Evolutionary conservation across 352 stramenopile genomes (phyloP).

Genomic region (Pythium utonaiense): DNA sequence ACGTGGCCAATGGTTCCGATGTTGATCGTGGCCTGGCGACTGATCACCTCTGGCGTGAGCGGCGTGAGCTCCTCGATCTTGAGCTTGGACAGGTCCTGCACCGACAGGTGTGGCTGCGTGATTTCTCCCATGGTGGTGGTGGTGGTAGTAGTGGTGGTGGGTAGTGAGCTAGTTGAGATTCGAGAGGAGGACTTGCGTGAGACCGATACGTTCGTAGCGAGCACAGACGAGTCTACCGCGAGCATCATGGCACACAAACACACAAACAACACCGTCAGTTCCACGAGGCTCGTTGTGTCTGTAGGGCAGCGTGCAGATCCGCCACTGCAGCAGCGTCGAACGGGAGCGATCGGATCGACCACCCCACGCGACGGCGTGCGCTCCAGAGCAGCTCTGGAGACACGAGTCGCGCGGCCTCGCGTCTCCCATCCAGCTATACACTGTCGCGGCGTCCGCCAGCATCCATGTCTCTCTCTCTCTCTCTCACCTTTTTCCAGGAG

Average conservation of each 20-base stretch:
- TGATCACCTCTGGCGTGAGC: constrained; percentile 97
- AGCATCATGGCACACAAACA: constrained; percentile 6
- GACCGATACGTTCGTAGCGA: constrained; percentile 21
- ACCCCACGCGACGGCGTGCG: background rate
- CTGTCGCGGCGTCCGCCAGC: too few relatives aligned
- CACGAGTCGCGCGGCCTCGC: background rate
- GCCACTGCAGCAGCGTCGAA: background rate
- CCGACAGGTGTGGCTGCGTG: constrained; percentile 72
- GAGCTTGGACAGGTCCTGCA: constrained; percentile 95
- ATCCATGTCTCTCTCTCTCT: background rate
- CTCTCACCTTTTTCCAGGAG: background rate
- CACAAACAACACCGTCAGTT: background rate
- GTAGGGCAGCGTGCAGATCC: background rate
- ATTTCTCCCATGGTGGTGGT: constrained; percentile 51
- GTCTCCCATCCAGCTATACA: background rate
- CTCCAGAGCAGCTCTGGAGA: constrained; percentile 1
- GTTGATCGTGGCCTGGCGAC: constrained; percentile 99
- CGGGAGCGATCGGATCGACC: too few relatives aligned
- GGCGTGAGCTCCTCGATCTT: constrained; percentile 96
- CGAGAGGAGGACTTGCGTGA: constrained; percentile 16
- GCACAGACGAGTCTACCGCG: constrained; percentile 14
- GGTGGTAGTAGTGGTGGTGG: background rate
- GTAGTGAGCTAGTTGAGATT: constrained; percentile 4
- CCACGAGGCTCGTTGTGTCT: background rate
- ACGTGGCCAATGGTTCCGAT: constrained; percentile 99